phyloP scores from a whole-genome alignment of 345 rosid genomes.

The Odontarrhena argentea region DNA sequence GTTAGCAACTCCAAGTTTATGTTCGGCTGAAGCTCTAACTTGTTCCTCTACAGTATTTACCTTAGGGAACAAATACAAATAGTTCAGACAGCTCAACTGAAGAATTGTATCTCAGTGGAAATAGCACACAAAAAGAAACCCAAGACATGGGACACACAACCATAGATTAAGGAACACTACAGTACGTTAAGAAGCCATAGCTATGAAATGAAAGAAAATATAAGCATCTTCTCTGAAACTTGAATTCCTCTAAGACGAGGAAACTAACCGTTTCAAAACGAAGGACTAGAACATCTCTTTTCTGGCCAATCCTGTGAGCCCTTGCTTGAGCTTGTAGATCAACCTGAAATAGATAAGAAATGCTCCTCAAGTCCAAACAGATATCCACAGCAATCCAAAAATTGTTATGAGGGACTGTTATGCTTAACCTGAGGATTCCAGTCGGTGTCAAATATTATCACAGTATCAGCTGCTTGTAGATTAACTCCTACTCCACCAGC shows the following conservation, averaged over 20 bases:
- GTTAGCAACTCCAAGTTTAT: slow-evolving; percentile 95
- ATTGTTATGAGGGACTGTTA: slow-evolving; percentile 26
- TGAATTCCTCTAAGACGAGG: neutral
- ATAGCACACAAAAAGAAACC: neutral
- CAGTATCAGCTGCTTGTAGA: slow-evolving; percentile 98
- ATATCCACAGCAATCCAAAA: slow-evolving; percentile 7
- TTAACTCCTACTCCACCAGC: slow-evolving; percentile 98
- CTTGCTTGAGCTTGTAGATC: slow-evolving; percentile 98
- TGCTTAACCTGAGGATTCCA: slow-evolving; percentile 90
- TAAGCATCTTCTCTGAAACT: neutral
- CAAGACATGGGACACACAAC: slow-evolving; percentile 5
- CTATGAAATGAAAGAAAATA: slow-evolving; percentile 1
- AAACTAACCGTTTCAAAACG: slow-evolving; percentile 84
- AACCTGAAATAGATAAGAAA: slow-evolving; percentile 52
- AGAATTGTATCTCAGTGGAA: neutral
- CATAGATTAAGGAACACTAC: slow-evolving; percentile 7
- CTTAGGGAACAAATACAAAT: slow-evolving; percentile 39
- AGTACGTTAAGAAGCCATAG: slow-evolving; percentile 13
- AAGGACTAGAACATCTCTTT: slow-evolving; percentile 95
- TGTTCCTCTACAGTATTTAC: slow-evolving; percentile 96
- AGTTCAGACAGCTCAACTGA: neutral
- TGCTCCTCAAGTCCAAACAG: slow-evolving; percentile 4
- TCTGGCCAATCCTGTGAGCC: slow-evolving; percentile 97
- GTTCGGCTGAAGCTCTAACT: slow-evolving; percentile 95
- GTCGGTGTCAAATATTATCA: slow-evolving; percentile 90